Percentiles rank a stretch among this genome's conserved stretches.
Conservation (phyloP, 495 filamentous ascomycete genomes). For the Talaromyces stipitatus region DNA sequence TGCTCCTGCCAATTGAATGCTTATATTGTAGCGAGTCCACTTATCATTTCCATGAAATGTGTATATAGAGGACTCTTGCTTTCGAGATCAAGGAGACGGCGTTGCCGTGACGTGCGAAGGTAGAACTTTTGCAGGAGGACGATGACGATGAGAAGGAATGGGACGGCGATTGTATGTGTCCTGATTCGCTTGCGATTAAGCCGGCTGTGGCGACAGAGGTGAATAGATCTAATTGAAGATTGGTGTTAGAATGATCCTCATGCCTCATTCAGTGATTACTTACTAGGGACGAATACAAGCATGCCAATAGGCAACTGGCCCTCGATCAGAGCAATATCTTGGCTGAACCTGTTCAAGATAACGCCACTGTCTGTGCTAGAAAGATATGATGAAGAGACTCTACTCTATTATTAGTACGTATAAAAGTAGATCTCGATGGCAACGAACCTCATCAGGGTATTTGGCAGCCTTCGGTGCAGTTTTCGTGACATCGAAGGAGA, state of each 20-base stretch:
- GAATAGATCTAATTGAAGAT: neutral
- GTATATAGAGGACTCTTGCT: constrained; percentile 59
- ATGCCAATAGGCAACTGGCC: constrained; percentile 38
- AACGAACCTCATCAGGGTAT: neutral
- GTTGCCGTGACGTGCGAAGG: constrained; percentile 52
- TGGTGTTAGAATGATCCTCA: neutral
- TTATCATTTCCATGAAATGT: constrained; percentile 57
- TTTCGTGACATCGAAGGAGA: neutral
- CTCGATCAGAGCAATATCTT: constrained; percentile 55
- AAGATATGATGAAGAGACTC: constrained; percentile 40
- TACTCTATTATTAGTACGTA: neutral
- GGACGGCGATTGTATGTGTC: constrained; percentile 44
- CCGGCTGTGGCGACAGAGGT: neutral
- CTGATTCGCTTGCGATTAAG: constrained; percentile 23
- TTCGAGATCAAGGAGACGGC: constrained; percentile 51
- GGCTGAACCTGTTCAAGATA: constrained; percentile 49
- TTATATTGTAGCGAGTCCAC: constrained; percentile 62
- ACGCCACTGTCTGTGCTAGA: constrained; percentile 35
- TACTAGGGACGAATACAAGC: neutral
- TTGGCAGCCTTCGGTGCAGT: neutral
- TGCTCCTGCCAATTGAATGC: constrained; percentile 55
- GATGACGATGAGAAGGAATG: constrained; percentile 35
- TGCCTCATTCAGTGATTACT: neutral
- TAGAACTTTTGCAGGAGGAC: constrained; percentile 54
- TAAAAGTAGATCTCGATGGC: neutral